Evolutionary conservation across 768 basidiomycete genomes (phyloP), one percentile per base, ranked within the genome.

Genomic region (Leccinum incarnatum): DNA sequence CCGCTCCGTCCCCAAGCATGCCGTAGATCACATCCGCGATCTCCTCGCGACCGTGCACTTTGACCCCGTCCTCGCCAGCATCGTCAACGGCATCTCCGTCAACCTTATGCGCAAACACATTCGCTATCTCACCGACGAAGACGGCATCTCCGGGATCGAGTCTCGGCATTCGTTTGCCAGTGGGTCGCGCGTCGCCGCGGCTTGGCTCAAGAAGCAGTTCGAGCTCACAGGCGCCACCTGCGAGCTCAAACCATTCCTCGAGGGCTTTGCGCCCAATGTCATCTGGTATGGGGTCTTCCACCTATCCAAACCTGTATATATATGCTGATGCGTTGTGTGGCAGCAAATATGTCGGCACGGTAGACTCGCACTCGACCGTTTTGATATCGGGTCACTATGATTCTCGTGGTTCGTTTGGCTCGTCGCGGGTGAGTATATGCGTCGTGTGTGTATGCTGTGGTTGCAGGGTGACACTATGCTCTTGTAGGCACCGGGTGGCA

Each of bases 321-420:
- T 2, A 23, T 23, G 10, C n/a, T 27, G 5, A 30, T 51, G 25
- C 23, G 19, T 45, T 19, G 4, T 11, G 7, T 25, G n/a, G 9
- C 21, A 53, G 91, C 69, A 79, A 83, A 46, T 91, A 91, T 64
- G 55, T 76, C 2, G 72, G 83, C 7, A 74, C 76, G n/a, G 76
- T 25, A 9, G 65, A 68, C 47, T 4, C 75, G 47, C 76, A 86
- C 37, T 85, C 85, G 29, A 86, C 79, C 2, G 83, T 94, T 47
- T 77, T 97, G 51, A 76, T 96, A 53, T 88, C 88, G 57, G 91
- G 87, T 2, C 95, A 96, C 71, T 97, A 95, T 68, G 93, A 97
- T 69, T 92, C 89, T 49, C 87, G 94, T 42, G 94, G 94, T n/a
- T 89, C 89, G 0, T 95, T 93, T 69, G 95, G 94, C 84, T 36